Conservation (phyloP, 176 grass and related monocot genomes). For the Musa itinerans region DNA sequence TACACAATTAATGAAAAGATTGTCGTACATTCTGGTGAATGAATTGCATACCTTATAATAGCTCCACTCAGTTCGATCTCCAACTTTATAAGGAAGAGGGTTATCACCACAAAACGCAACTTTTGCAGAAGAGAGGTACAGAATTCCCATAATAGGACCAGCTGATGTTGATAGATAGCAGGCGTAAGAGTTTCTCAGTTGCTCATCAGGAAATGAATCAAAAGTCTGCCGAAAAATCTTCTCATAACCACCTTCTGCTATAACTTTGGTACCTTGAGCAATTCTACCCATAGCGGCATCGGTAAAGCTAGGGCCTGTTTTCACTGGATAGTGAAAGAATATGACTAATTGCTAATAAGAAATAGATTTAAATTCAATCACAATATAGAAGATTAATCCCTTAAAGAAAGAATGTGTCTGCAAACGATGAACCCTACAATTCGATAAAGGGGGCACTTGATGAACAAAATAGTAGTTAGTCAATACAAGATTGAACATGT, state of each 20-base stretch:
- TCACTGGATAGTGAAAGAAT: neutral
- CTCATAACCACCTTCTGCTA: conserved; percentile 6
- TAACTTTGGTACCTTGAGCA: conserved; percentile 2
- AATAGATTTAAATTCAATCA: neutral
- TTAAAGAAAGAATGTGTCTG: too few relatives aligned
- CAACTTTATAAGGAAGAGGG: conserved; percentile 1
- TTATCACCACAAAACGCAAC: neutral
- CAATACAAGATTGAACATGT: too few relatives aligned
- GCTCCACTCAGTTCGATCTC: neutral
- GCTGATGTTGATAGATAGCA: conserved; percentile 6
- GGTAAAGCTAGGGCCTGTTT: neutral
- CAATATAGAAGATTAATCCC: neutral
- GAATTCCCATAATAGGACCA: conserved; percentile 1
- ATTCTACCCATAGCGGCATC: conserved; percentile 1
- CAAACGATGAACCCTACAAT: too few relatives aligned
- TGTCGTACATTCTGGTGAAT: neutral
- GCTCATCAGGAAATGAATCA: conserved; percentile 3
- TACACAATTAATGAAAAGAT: too few relatives aligned
- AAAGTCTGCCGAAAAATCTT: neutral
- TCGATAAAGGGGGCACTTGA: too few relatives aligned
- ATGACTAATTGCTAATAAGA: neutral
- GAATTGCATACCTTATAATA: neutral
- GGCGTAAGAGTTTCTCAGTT: neutral
- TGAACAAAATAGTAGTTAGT: too few relatives aligned
- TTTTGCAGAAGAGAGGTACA: neutral